These are phyloP conservation scores for Aspergillus pseudoglaucus DNA, from an alignment of 2,329 filamentous ascomycete genomes.

Conservation along the genomic window DNA sequence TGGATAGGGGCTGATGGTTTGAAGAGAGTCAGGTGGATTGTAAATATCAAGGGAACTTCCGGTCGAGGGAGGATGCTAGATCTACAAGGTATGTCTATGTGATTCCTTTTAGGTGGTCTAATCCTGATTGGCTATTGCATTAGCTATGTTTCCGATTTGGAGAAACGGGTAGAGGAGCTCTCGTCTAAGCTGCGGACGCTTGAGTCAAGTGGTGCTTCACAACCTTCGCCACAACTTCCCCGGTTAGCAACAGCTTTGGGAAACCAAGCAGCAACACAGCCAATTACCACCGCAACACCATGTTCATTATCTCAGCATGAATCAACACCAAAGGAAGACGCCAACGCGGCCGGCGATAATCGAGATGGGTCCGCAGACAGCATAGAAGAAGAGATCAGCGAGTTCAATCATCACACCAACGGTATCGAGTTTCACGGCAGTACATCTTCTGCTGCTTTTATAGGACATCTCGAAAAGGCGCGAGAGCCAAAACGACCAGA, in stretches of 20 bases:
- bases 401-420: conserved; percentile 41
- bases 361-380: conserved; percentile 20
- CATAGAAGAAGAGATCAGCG: conserved; percentile 35
- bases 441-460: conserved; percentile 41
- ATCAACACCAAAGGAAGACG: conserved; percentile 13
- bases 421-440: conserved; percentile 45
- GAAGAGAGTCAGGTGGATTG: conserved; percentile 29
- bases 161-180: conserved; percentile 28
- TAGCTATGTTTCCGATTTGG: conserved; percentile 32
- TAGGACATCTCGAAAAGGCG: conserved; percentile 36
- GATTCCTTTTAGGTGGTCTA: too few relatives aligned
- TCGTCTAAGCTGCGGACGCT: conserved; percentile 18
- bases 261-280: conserved; percentile 2
- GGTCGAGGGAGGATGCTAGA: conserved; percentile 22
- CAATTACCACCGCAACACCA: conserved; percentile 16
- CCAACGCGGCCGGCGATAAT: conserved; percentile 10
- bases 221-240: conserved; percentile 7
- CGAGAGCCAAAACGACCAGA: conserved; percentile 17
- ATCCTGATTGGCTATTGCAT: background rate
- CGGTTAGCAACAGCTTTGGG: conserved; percentile 1
- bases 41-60: conserved; percentile 29
- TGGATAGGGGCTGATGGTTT: conserved; percentile 1
- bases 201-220: conserved; percentile 12
- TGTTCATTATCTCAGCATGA: conserved; percentile 17
- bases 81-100: conserved; percentile 18